Evolutionary conservation across 2,329 filamentous ascomycete species (phyloP).

Genomic region (Didymella exigua): DNA sequence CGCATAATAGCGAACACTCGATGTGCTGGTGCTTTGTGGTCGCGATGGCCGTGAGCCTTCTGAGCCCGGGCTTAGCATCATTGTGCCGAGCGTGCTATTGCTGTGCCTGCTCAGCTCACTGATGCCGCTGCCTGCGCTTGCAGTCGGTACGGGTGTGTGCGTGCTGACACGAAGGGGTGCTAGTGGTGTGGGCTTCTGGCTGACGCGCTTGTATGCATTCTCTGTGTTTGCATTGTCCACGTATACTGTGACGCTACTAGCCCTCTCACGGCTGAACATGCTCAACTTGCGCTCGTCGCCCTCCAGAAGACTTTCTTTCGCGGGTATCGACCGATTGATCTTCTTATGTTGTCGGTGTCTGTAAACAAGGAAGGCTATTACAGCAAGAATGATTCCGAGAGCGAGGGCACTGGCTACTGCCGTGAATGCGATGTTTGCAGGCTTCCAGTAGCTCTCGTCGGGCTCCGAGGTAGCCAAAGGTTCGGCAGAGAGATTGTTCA

Average conservation of each 20-base stretch:
- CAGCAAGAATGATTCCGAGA: conserved; percentile 25
- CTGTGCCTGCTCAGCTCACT: conserved; percentile 28
- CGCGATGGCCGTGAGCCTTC: conserved; percentile 24
- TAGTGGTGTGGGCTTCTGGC: conserved; percentile 32
- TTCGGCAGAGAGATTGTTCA: conserved; percentile 15
- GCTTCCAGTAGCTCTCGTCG: conserved; percentile 29
- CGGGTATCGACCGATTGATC: conserved; percentile 24
- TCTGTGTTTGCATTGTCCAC: conserved; percentile 31
- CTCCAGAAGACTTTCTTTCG: conserved; percentile 33
- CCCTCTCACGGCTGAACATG: conserved; percentile 43
- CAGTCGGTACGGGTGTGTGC: conserved; percentile 19
- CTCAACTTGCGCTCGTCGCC: conserved; percentile 38
- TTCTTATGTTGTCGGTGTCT: conserved; percentile 34
- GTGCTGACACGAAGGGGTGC: conserved; percentile 37
- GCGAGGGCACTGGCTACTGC: conserved; percentile 33
- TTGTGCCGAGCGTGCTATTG: conserved; percentile 25
- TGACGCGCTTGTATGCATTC: conserved; percentile 24
- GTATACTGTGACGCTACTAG: conserved; percentile 38
- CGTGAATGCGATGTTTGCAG: conserved; percentile 35
- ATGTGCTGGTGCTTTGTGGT: conserved; percentile 37
- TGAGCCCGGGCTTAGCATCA: conserved; percentile 33
- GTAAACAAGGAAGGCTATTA: conserved; percentile 32
- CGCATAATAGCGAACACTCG: conserved; percentile 41
- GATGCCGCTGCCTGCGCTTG: conserved; percentile 31
- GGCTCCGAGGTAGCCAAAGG: conserved; percentile 16